phyloP scores from a whole-genome alignment of 352 stramenopile species.

The Phytophthora lateralis region DNA sequence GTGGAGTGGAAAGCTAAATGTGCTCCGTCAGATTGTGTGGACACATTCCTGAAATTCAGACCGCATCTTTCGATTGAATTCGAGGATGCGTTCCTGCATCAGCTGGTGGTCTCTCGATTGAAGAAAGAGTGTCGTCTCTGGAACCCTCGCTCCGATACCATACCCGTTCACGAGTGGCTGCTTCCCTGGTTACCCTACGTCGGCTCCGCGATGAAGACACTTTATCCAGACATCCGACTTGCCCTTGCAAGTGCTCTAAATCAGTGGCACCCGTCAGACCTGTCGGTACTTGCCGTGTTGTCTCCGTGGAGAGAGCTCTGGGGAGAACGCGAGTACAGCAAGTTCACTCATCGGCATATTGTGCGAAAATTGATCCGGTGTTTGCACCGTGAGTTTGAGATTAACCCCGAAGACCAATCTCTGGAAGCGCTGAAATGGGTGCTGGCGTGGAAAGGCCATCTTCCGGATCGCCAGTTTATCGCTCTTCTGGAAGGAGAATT shows the following conservation, averaged over 20 bases:
- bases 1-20: conserved; percentile 62
- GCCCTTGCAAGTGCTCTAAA: conserved; percentile 64
- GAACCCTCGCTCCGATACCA: conserved; percentile 49
- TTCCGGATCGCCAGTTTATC: conserved; percentile 78
- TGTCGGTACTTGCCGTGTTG: conserved; percentile 64
- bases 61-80: conserved; percentile 60
- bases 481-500: conserved; percentile 91
- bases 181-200: conserved; percentile 68
- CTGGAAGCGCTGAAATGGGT: conserved; percentile 74
- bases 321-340: conserved; percentile 79
- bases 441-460: conserved; percentile 68
- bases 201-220: conserved; percentile 43
- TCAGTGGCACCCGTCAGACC: conserved; percentile 83
- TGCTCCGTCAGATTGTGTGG: conserved; percentile 42
- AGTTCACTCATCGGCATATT: conserved; percentile 86
- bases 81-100: conserved; percentile 54
- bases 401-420: conserved; percentile 78
- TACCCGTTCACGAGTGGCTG: conserved; percentile 81
- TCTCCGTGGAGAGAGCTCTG: conserved; percentile 75
- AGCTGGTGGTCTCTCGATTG: conserved; percentile 71
- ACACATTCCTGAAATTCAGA: conserved; percentile 52
- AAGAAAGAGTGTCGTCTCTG: conserved; percentile 75
- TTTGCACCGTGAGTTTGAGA: conserved; percentile 81
- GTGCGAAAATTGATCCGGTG: conserved; percentile 74
- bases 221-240: conserved; percentile 79